Evolutionary conservation across 495 filamentous ascomycete genomes (phyloP), one percentile per base, ranked within the genome.

Genomic region (Corynascus novoguineensis): DNA sequence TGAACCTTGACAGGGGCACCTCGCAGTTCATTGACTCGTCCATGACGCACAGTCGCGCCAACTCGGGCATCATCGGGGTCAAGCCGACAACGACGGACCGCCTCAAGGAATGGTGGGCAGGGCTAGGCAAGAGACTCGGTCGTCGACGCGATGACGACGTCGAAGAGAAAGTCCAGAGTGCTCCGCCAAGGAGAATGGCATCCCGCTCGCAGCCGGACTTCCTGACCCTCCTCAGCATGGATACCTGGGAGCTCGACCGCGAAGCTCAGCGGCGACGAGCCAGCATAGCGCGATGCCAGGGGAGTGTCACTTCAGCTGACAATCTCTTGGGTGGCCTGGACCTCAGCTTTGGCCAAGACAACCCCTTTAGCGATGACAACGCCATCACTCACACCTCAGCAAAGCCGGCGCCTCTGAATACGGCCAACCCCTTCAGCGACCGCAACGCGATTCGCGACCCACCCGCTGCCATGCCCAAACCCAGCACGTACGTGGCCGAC

Each of bases 1-100:
- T 78, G 31, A 76, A 79, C 55, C 65, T 79, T 29, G 71, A 80
- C 64, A 66, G 74, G 35, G 75, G 77, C 12, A 78, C 72, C 55
- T 80, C 77, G 4, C 78, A 80, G 55, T 81, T 79, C 60, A 68
- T 78, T 25, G 71, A 76, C 15, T 61, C 72, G 11, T 60, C 53
- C 40, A 63, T 53, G 29, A 53, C 38, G 3, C 72, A 74, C 60
- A 76, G 73, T 50, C 71, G 70, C n/a, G 68, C 64, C 46, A 68
- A 67, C 46, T 71, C 74, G 32, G 53, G 44, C 35, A 46, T 38
- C 21, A 24, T 40, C 50, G 41, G 29, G 17, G 64, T 25, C 15
- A 53, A 58, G 15, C 61, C 54, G 19, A 64, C 61, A 38, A 50
- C 56, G 22, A 78, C 68, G 52, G 72, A 65, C 34, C 63, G 66